Percentiles rank a stretch among this genome's conserved stretches.
phyloP scores from a whole-genome alignment of 2,329 filamentous ascomycete genomes.

The Dactylonectria estremocensis region DNA sequence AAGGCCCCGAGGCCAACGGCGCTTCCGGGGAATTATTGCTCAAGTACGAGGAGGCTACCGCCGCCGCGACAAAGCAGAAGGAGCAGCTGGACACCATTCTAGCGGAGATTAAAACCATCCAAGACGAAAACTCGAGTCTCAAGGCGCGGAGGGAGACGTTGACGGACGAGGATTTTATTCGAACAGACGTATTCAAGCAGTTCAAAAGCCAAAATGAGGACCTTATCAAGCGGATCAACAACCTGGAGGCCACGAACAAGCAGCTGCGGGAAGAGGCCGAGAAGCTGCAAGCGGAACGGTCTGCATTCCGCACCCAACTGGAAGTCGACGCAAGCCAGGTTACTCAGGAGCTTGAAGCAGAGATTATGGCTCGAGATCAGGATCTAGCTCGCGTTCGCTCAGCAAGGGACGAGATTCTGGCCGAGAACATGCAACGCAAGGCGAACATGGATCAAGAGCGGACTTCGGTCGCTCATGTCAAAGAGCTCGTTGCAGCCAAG shows the following conservation, averaged over 20 bases:
- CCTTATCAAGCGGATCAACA: slow-evolving; percentile 91
- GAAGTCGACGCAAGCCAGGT: slow-evolving; percentile 84
- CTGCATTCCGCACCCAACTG: slow-evolving; percentile 83
- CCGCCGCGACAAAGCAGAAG: slow-evolving; percentile 85
- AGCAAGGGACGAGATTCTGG: slow-evolving; percentile 86
- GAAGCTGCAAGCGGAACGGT: slow-evolving; percentile 87
- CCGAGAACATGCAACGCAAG: slow-evolving; percentile 86
- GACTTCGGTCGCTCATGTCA: slow-evolving; percentile 79
- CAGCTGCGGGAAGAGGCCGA: slow-evolving; percentile 88
- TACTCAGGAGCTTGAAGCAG: slow-evolving; percentile 84
- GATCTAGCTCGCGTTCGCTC: slow-evolving; percentile 90
- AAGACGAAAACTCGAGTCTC: slow-evolving; percentile 84
- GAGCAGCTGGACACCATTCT: slow-evolving; percentile 88
- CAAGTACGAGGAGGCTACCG: slow-evolving; percentile 83
- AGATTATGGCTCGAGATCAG: slow-evolving; percentile 84
- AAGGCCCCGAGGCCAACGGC: slow-evolving; percentile 67
- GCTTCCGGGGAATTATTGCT: slow-evolving; percentile 78
- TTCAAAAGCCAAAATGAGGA: slow-evolving; percentile 94
- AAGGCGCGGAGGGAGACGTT: slow-evolving; percentile 78
- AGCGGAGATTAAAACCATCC: slow-evolving; percentile 80
- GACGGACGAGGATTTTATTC: slow-evolving; percentile 93
- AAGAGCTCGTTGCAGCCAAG: slow-evolving; percentile 84
- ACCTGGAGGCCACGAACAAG: slow-evolving; percentile 89
- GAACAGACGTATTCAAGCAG: slow-evolving; percentile 93
- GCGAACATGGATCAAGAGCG: slow-evolving; percentile 84